A percentile compares a stretch with the other conserved stretches of the same genome.
Evolutionary conservation across 192 early-diverging fungal genomes (phyloP).

Genomic region (Tieghemiomyces parasiticus): DNA sequence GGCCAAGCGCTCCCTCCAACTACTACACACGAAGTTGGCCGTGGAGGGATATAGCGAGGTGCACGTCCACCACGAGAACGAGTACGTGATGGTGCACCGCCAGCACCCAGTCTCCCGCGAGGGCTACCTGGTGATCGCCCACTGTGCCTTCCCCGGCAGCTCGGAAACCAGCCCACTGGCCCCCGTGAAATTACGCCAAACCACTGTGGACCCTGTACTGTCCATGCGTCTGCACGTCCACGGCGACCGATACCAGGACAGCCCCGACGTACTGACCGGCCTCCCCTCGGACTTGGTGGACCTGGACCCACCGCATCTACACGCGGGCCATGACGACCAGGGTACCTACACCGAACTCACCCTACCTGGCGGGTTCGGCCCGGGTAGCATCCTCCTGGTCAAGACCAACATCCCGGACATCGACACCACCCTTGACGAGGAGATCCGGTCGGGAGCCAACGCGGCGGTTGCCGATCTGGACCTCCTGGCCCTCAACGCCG

Average conservation of each 20-base stretch:
- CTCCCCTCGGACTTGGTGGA: slow-evolving; percentile 38
- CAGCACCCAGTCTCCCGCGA: slow-evolving; percentile 79
- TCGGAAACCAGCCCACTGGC: slow-evolving; percentile 21
- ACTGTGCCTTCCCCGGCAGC: slow-evolving; percentile 60
- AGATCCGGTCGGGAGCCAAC: slow-evolving; percentile 41
- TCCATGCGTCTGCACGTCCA: slow-evolving; percentile 38
- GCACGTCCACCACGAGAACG: slow-evolving; percentile 92
- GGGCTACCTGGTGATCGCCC: slow-evolving; percentile 83
- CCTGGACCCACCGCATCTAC: slow-evolving; percentile 32
- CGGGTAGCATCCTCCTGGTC: slow-evolving; percentile 66
- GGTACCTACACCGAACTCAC: slow-evolving; percentile 43
- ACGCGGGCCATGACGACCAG: slow-evolving; percentile 24
- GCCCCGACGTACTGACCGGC: slow-evolving; percentile 34
- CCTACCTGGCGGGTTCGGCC: slow-evolving; percentile 54
- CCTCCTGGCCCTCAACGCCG: slow-evolving; percentile 67
- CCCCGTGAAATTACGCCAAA: slow-evolving; percentile 44
- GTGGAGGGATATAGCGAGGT: slow-evolving; percentile 74
- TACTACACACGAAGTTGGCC: slow-evolving; percentile 70
- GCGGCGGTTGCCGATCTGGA: slow-evolving; percentile 44
- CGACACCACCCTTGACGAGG: slow-evolving; percentile 37
- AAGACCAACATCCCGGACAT: slow-evolving; percentile 38
- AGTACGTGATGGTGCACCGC: slow-evolving; percentile 87
- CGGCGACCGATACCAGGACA: slow-evolving; percentile 18
- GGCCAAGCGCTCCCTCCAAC: slow-evolving; percentile 55
- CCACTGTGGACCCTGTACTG: slow-evolving; percentile 34